A percentile compares a stretch with the other conserved stretches of the same genome.
Evolutionary conservation across 768 basidiomycete species (phyloP).

Genomic region (Holtermanniella nyarrowii): DNA sequence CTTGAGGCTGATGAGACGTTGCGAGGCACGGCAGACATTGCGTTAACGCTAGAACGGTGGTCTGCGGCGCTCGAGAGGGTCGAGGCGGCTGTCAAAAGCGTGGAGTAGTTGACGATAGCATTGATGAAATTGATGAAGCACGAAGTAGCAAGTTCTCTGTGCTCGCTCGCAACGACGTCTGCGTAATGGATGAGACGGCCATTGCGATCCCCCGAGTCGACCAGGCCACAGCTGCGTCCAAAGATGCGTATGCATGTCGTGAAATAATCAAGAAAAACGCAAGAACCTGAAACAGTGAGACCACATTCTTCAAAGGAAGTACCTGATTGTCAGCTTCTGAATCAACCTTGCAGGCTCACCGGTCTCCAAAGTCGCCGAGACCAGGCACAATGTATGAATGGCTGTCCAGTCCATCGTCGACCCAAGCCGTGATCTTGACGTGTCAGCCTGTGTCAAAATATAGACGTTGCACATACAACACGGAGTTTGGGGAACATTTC

Average conservation of each 20-base stretch:
- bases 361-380: slow-evolving; percentile 92
- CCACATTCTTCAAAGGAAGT: background rate
- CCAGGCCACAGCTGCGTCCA: too few species aligned
- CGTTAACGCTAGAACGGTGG: background rate
- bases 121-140: too few species aligned
- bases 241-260: background rate
- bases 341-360: slow-evolving; percentile 17
- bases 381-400: slow-evolving; percentile 86
- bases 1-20: too few species aligned
- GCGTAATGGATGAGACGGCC: too few species aligned
- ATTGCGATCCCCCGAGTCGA: too few species aligned
- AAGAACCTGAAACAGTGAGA: background rate
- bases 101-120: background rate
- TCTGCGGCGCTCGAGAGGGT: background rate
- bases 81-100: background rate
- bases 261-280: background rate
- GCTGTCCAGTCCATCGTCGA: slow-evolving; percentile 83
- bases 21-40: background rate
- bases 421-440: slow-evolving; percentile 81
- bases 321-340: background rate
- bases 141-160: too few species aligned
- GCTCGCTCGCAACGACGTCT: too few species aligned
- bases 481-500: slow-evolving; percentile 61
- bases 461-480: slow-evolving; percentile 51
- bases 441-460: background rate